Conservation (phyloP, 108 stramenopile genomes). For the Skeletonema marinoi region DNA sequence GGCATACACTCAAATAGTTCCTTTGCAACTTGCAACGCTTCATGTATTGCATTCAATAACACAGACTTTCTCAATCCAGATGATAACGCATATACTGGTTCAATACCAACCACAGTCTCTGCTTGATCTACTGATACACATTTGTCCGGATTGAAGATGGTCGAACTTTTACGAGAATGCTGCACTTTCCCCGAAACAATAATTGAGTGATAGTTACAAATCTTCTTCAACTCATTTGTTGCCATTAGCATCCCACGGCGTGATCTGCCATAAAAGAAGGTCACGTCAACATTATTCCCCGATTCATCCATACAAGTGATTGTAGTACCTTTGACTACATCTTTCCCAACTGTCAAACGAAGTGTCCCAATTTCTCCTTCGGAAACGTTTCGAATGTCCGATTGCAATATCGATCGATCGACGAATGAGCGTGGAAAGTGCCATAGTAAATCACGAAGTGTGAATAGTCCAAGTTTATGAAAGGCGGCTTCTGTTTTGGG, state of each 20-base stretch:
- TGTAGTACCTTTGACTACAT: conserved; percentile 3
- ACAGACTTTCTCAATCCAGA: conserved; percentile 23
- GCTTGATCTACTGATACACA: conserved; percentile 12
- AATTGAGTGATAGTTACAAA: background rate
- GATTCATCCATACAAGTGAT: conserved; percentile 32
- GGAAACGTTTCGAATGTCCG: conserved; percentile 5
- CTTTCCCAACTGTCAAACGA: background rate
- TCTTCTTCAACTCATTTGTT: background rate
- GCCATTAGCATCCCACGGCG: conserved; percentile 3
- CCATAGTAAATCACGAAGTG: conserved; percentile 34
- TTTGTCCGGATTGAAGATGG: conserved; percentile 30
- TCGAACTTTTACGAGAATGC: background rate
- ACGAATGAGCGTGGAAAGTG: conserved; percentile 37
- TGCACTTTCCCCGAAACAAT: conserved; percentile 30
- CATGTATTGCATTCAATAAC: conserved; percentile 14
- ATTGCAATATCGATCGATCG: conserved; percentile 22
- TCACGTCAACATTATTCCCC: conserved; percentile 22
- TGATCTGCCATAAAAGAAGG: conserved; percentile 25
- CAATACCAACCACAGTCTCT: conserved; percentile 22
- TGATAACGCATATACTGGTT: conserved; percentile 29
- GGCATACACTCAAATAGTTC: conserved; percentile 21
- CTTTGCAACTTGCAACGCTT: conserved; percentile 10
- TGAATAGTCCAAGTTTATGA: conserved; percentile 29
- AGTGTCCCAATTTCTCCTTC: conserved; percentile 39
- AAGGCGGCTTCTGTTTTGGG: conserved; percentile 26